A percentile compares a stretch with the other conserved stretches of the same genome.
Conservation (phyloP, 257 asterid genomes). For the Schizonepeta tenuifolia region DNA sequence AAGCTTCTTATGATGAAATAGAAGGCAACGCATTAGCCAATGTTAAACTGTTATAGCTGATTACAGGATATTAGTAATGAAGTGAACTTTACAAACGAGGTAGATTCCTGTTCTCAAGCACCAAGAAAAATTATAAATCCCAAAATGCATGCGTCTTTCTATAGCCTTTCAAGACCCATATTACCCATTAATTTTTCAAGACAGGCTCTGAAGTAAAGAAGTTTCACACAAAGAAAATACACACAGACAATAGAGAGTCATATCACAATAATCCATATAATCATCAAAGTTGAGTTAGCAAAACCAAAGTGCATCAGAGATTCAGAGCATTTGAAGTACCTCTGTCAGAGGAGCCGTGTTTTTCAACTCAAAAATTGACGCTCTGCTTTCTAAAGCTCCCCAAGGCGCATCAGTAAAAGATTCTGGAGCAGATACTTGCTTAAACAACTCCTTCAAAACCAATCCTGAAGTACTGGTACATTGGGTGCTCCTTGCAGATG, state of each 20-base stretch:
- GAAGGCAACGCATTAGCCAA: background rate
- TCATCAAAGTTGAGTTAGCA: conserved; percentile 3
- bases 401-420: conserved; percentile 45
- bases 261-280: conserved; percentile 19
- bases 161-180: background rate
- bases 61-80: background rate
- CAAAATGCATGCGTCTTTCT: background rate
- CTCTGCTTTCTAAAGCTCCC: conserved; percentile 49
- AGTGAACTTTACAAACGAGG: too few species aligned
- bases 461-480: conserved; percentile 53
- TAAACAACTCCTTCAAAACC: conserved; percentile 51
- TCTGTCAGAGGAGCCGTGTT: conserved; percentile 48
- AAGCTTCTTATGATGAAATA: too few species aligned
- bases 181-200: background rate
- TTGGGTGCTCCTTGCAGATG: conserved; percentile 44
- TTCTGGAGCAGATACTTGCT: conserved; percentile 54
- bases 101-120: too few species aligned
- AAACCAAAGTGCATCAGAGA: background rate
- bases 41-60: background rate
- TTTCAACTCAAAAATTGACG: conserved; percentile 49
- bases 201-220: background rate
- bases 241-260: conserved; percentile 16
- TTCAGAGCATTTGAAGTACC: conserved; percentile 48
- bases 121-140: too few species aligned
- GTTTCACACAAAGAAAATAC: background rate